These are phyloP conservation scores for Lentinula raphanica DNA, from an alignment of 768 basidiomycete genomes.

Conservation along the genomic window DNA sequence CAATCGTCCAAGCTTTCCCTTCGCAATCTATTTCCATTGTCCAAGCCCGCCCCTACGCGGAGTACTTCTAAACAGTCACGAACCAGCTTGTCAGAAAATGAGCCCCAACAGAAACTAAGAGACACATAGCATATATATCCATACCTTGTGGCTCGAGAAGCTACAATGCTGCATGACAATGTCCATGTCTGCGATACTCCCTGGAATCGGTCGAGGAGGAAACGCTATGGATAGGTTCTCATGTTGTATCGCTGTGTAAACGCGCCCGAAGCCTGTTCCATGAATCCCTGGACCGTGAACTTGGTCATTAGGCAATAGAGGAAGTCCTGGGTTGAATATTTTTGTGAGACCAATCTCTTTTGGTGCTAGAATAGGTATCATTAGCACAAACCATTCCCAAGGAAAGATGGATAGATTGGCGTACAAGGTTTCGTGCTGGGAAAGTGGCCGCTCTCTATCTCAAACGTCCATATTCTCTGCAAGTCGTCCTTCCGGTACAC, in stretches of 20 bases:
- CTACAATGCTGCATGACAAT: slow-evolving; percentile 89
- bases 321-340: slow-evolving; percentile 68
- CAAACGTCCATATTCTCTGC: slow-evolving; percentile 93
- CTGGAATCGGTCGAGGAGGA: slow-evolving; percentile 81
- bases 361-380: slow-evolving; percentile 48
- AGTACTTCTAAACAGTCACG: slow-evolving; percentile 95
- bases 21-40: slow-evolving; percentile 70
- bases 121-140: slow-evolving; percentile 1
- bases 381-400: background rate
- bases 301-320: slow-evolving; percentile 32
- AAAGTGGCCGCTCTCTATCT: slow-evolving; percentile 89
- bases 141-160: slow-evolving; percentile 73
- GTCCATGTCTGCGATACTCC: slow-evolving; percentile 86
- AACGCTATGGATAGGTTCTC: slow-evolving; percentile 65
- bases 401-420: slow-evolving; percentile 25
- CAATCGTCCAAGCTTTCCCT: slow-evolving; percentile 76
- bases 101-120: slow-evolving; percentile 3
- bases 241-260: slow-evolving; percentile 68
- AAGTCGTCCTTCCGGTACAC: slow-evolving; percentile 75
- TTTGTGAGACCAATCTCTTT: slow-evolving; percentile 55
- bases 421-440: slow-evolving; percentile 75
- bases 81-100: slow-evolving; percentile 65
- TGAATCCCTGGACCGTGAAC: slow-evolving; percentile 28
- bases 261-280: slow-evolving; percentile 73
- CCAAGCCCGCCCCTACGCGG: slow-evolving; percentile 84